phyloP scores from a whole-genome alignment of 805 yeast genomes.

The Candida oleophila region DNA sequence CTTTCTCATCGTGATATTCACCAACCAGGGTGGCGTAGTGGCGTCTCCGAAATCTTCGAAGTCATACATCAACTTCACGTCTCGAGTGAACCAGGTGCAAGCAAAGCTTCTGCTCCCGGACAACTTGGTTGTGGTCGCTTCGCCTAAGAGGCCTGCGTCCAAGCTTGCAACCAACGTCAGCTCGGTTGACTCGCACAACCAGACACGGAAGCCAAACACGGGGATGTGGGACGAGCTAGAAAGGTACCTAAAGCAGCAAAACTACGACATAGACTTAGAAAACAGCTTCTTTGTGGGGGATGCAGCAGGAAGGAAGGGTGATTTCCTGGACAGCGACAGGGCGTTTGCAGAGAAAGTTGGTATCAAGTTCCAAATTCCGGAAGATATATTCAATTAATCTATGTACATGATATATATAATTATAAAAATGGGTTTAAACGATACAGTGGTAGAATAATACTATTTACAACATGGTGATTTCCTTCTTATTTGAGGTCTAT shows the following conservation, averaged over 20 bases:
- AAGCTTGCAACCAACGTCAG: slow-evolving; percentile 20
- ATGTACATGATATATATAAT: neutral
- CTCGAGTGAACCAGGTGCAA: slow-evolving; percentile 41
- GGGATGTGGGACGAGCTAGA: slow-evolving; percentile 74
- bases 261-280: slow-evolving; percentile 33
- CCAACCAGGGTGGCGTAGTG: slow-evolving; percentile 80
- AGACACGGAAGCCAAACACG: slow-evolving; percentile 66
- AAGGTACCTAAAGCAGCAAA: slow-evolving; percentile 30
- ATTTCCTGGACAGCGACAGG: slow-evolving; percentile 79
- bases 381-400: slow-evolving; percentile 48
- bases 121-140: slow-evolving; percentile 52
- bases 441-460: too few species aligned
- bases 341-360: slow-evolving; percentile 62
- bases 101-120: slow-evolving; percentile 21
- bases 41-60: slow-evolving; percentile 25
- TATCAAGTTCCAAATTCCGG: slow-evolving; percentile 66
- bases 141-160: slow-evolving; percentile 53
- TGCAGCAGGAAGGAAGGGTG: slow-evolving; percentile 84
- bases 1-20: slow-evolving; percentile 62
- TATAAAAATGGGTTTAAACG: too few species aligned
- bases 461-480: neutral
- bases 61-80: slow-evolving; percentile 38
- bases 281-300: slow-evolving; percentile 82
- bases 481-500: too few species aligned
- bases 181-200: slow-evolving; percentile 28